phyloP scores from a whole-genome alignment of 1,284 basidiomycete species.

The Pulveroboletus sp. region DNA sequence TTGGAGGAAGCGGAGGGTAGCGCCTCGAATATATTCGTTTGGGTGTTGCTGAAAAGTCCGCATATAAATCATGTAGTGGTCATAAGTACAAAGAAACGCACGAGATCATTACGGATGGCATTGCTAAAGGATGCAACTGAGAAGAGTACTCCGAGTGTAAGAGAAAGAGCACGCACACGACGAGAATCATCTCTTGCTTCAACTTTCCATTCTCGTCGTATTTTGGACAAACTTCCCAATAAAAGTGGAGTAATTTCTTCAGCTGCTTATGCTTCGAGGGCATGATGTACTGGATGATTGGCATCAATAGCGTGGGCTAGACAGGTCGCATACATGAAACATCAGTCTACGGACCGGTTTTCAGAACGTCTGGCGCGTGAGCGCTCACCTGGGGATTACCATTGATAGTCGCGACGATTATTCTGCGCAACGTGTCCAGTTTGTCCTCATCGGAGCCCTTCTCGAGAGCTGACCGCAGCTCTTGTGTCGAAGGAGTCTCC shows the following conservation, averaged over 20 bases:
- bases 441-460: slow-evolving; percentile 98
- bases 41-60: slow-evolving; percentile 81
- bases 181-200: slow-evolving; percentile 99
- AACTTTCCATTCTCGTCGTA: slow-evolving; percentile 96
- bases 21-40: slow-evolving; percentile 99
- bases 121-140: slow-evolving; percentile 57
- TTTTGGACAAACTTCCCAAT: slow-evolving; percentile 99
- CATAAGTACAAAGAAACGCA: slow-evolving; percentile 41
- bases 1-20: slow-evolving; percentile 94
- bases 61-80: neutral
- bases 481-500: slow-evolving; percentile 79
- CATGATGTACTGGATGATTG: slow-evolving; percentile 90
- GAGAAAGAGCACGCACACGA: slow-evolving; percentile 69
- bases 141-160: neutral
- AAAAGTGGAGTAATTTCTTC: slow-evolving; percentile 98
- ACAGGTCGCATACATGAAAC: neutral
- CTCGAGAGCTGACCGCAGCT: slow-evolving; percentile 86
- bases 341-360: slow-evolving; percentile 11
- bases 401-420: slow-evolving; percentile 95
- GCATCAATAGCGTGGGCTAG: slow-evolving; percentile 92
- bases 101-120: slow-evolving; percentile 95
- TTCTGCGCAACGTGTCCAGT: slow-evolving; percentile 93
- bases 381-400: slow-evolving; percentile 77
- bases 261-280: slow-evolving; percentile 95
- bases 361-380: neutral